Evolutionary conservation across 2,329 filamentous ascomycete species (phyloP), one percentile per base, ranked within the genome.

Genomic region (Pseudocercospora macadamiae): DNA sequence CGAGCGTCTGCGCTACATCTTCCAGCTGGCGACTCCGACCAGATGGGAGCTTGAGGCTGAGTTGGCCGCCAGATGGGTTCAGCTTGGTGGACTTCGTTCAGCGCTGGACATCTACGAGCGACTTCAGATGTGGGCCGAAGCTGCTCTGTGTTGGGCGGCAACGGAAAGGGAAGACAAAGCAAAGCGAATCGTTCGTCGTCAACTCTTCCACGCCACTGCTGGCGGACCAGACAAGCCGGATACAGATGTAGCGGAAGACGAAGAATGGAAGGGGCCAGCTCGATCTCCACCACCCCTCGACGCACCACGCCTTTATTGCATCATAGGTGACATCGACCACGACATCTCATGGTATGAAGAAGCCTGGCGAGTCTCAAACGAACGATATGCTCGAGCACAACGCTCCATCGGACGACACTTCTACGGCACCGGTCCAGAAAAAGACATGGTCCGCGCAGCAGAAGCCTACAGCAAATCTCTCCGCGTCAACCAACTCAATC

Each of bases 91-190:
- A 37, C 79, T 99, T 1, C 83, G 91, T 3, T 96, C 93, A 0
- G 95, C 95, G 0, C 83, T 99, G 1, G 95, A 97, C 61, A 97
- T 99, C 61, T 99, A 97, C 76, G 93, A 96, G 76, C 85, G 95
- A 2, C 79, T 99, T 16, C 87, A 92, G 57, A 88, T 97, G 74
- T 97, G 95, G 92, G 90, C 95, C 1, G 95, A 99, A 76, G 91
- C 93, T 3, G 93, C 95, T 0, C 81, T 99, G 1, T 99, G 95
- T 73, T 88, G 91, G 68, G 93, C 91, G 10, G 81, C 86, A 0
- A 90, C 88, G 0, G 83, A 88, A n/a, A 82, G 87, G 76, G 93
- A 97, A 75, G 89, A 89, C 21, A 95, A 95, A 70, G 95, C 92
- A 1, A 86, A 85, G 55, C 83, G 82, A 2, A 83, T 97, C 49